phyloP scores from a whole-genome alignment of 495 filamentous ascomycete genomes.

The Chaetomium tenue region DNA sequence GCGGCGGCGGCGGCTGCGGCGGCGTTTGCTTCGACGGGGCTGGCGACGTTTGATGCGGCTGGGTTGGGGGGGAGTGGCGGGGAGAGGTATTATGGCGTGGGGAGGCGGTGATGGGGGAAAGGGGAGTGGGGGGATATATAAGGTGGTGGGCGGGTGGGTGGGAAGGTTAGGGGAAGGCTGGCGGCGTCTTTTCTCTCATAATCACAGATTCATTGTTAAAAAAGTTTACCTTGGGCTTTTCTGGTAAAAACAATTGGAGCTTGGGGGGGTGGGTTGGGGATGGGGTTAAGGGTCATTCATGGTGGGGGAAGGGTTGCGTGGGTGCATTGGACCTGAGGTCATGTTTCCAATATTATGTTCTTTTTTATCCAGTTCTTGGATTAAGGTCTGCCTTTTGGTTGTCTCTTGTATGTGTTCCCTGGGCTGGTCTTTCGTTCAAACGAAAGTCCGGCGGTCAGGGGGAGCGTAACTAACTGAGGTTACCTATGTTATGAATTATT shows the following conservation, averaged over 20 bases:
- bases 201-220: background rate
- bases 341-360: too few species aligned
- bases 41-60: constrained; percentile 34
- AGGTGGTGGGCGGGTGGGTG: too few species aligned
- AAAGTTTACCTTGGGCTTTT: background rate
- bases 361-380: too few species aligned
- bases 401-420: too few species aligned
- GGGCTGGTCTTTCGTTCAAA: too few species aligned
- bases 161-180: background rate
- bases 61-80: constrained; percentile 21
- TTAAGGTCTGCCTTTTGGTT: too few species aligned
- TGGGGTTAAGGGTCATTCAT: background rate
- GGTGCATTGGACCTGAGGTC: too few species aligned
- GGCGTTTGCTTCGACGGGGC: constrained; percentile 21
- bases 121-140: background rate
- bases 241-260: background rate
- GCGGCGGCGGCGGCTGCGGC: constrained; percentile 23
- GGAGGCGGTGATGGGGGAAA: constrained; percentile 29
- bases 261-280: background rate
- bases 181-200: background rate
- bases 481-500: too few species aligned
- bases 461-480: too few species aligned
- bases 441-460: too few species aligned
- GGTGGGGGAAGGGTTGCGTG: too few species aligned
- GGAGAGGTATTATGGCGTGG: constrained; percentile 30